A percentile compares a stretch with the other conserved stretches of the same genome.
Conservation (phyloP, 129 eudicot genomes). For the Helianthus annuus region HanXRQr2.0-SUNRISE NC_035445.2:58218157-58218656, state of each 20-base stretch:
- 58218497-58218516: slow-evolving; percentile 98
- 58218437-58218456: slow-evolving; percentile 90
- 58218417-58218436: slow-evolving; percentile 93
- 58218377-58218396: slow-evolving; percentile 99
- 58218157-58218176: slow-evolving; percentile 1
- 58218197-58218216: slow-evolving; percentile 2
- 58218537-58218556: slow-evolving; percentile 88
- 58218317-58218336: slow-evolving; percentile 85
- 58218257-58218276: too few relatives aligned
- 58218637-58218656: slow-evolving; percentile 9
- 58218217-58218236: background rate
- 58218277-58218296: too few relatives aligned
- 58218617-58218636: slow-evolving; percentile 60
- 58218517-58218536: slow-evolving; percentile 92
- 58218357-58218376: slow-evolving; percentile 95
- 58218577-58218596: slow-evolving; percentile 93
- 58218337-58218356: slow-evolving; percentile 66
- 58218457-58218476: slow-evolving; percentile 96
- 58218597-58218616: slow-evolving; percentile 92
- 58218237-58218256: background rate
- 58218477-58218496: slow-evolving; percentile 86
- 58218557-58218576: slow-evolving; percentile 82
- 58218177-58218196: background rate
- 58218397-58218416: slow-evolving; percentile 94
- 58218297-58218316: too few relatives aligned